Percentiles rank a stretch among this genome's conserved stretches.
Conservation (phyloP, 2,329 filamentous ascomycete species). For the Aspergillus sergii region DNA sequence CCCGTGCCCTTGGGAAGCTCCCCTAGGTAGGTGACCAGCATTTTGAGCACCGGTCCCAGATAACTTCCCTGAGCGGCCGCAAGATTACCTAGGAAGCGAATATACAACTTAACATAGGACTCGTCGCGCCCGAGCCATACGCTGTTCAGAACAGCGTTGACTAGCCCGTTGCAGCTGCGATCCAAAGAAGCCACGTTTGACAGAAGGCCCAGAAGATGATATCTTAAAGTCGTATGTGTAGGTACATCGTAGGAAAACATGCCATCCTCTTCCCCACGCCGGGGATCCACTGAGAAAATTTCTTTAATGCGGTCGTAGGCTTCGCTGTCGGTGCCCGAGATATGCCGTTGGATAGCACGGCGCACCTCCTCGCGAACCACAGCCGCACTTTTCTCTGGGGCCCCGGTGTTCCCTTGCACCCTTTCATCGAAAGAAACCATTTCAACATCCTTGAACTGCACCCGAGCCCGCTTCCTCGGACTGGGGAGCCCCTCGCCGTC, state of each 20-base stretch:
- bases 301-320: slow-evolving; percentile 60
- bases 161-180: slow-evolving; percentile 59
- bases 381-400: slow-evolving; percentile 56
- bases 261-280: slow-evolving; percentile 38
- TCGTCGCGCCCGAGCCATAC: slow-evolving; percentile 66
- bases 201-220: slow-evolving; percentile 62
- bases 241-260: slow-evolving; percentile 48
- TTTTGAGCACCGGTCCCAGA: slow-evolving; percentile 71
- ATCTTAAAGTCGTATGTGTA: slow-evolving; percentile 54
- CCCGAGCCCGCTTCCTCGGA: slow-evolving; percentile 45
- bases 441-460: slow-evolving; percentile 51
- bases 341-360: slow-evolving; percentile 57
- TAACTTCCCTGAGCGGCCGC: slow-evolving; percentile 82
- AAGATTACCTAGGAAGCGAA: slow-evolving; percentile 62
- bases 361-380: slow-evolving; percentile 65
- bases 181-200: slow-evolving; percentile 59
- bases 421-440: slow-evolving; percentile 27
- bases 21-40: slow-evolving; percentile 78
- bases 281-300: slow-evolving; percentile 54
- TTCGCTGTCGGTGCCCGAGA: slow-evolving; percentile 55
- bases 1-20: slow-evolving; percentile 59
- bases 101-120: slow-evolving; percentile 59
- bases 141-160: slow-evolving; percentile 60
- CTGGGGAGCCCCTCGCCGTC: slow-evolving; percentile 31
- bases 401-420: slow-evolving; percentile 23